These are phyloP conservation scores for Pythium vanterpoolii DNA, from an alignment of 352 stramenopile genomes.

Conservation along the genomic window DNA sequence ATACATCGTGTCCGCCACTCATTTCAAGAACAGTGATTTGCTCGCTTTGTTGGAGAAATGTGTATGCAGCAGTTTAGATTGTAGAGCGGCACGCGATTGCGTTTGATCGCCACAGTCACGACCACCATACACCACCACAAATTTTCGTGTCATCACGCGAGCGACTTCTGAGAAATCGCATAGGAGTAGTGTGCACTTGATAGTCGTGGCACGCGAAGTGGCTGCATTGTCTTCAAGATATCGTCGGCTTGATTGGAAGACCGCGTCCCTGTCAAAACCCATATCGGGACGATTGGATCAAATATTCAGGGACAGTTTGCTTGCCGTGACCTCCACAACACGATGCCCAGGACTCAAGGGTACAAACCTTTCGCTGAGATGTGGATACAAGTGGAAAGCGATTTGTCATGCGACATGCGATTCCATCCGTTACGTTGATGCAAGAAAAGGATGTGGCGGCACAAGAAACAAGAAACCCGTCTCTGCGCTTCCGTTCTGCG, in stretches of 20 bases:
- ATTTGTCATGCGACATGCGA: background rate
- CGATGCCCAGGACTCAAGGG: background rate
- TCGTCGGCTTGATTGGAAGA: too few relatives aligned
- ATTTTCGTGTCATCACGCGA: too few relatives aligned
- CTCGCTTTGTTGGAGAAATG: too few relatives aligned
- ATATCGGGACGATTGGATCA: background rate
- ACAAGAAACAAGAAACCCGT: background rate
- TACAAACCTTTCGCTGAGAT: background rate
- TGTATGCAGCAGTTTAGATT: too few relatives aligned
- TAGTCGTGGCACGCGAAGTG: too few relatives aligned
- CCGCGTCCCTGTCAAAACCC: background rate
- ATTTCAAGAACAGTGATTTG: too few relatives aligned
- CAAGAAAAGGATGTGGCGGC: too few relatives aligned
- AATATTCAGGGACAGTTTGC: background rate
- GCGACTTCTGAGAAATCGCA: too few relatives aligned
- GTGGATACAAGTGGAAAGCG: background rate
- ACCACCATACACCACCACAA: background rate
- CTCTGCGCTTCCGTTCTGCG: background rate
- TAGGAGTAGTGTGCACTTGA: too few relatives aligned
- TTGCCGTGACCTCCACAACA: background rate
- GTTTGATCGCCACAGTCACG: background rate
- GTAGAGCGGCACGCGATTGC: background rate
- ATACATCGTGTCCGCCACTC: too few relatives aligned
- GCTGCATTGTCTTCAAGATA: too few relatives aligned
- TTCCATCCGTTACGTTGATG: too few relatives aligned